Conservation (phyloP, 2,329 filamentous ascomycete genomes). For the Triangularia setosa region DNA sequence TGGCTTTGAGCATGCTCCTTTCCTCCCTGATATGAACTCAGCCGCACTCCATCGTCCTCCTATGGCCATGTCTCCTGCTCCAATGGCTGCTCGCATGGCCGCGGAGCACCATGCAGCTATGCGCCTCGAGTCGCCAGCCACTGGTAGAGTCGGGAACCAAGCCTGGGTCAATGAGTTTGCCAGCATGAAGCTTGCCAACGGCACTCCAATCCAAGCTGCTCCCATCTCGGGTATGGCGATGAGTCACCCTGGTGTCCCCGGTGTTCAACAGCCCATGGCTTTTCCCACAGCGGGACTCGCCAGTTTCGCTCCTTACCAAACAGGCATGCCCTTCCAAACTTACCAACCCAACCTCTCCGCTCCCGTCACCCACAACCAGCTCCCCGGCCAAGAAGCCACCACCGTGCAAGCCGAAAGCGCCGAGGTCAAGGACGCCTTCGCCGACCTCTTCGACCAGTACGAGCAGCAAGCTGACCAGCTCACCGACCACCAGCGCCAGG, state of each 20-base stretch:
- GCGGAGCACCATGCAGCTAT: conserved; percentile 11
- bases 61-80: conserved; percentile 2
- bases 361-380: conserved; percentile 7
- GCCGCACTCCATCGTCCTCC: conserved; percentile 1
- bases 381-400: background rate
- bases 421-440: conserved; percentile 26
- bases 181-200: conserved; percentile 19
- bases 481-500: conserved; percentile 16
- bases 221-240: conserved; percentile 7
- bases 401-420: background rate
- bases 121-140: conserved; percentile 16
- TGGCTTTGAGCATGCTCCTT: conserved; percentile 10
- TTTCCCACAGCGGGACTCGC: background rate
- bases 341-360: conserved; percentile 6
- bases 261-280: conserved; percentile 9
- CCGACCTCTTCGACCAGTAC: conserved; percentile 29
- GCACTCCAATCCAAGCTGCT: background rate
- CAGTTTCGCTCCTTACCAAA: background rate
- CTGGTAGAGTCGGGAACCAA: conserved; percentile 13
- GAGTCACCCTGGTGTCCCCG: conserved; percentile 7
- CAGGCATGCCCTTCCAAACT: background rate
- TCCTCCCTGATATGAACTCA: conserved; percentile 3
- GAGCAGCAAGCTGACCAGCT: conserved; percentile 16
- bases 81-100: conserved; percentile 9
- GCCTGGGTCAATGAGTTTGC: conserved; percentile 26